A percentile compares a stretch with the other conserved stretches of the same genome.
Conservation (phyloP, 805 yeast genomes). For the Allodekkera sacchari region DNA sequence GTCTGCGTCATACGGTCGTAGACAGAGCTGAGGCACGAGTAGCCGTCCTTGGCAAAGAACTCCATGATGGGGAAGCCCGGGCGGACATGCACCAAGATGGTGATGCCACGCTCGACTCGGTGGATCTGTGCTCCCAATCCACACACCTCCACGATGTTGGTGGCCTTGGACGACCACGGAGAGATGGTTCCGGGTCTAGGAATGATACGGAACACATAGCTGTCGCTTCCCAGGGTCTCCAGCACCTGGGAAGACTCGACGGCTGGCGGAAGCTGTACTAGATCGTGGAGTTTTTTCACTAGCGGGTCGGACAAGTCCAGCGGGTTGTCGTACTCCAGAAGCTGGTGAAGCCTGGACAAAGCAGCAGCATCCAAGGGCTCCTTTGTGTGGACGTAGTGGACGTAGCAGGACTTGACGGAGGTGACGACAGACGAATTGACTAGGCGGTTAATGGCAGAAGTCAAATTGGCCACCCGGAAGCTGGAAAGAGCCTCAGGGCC, state of each 20-base stretch:
- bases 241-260: slow-evolving; percentile 10
- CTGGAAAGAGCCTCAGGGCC: slow-evolving; percentile 89
- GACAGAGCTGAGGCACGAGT: slow-evolving; percentile 56
- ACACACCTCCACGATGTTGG: slow-evolving; percentile 85
- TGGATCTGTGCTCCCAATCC: slow-evolving; percentile 65
- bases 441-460: slow-evolving; percentile 62
- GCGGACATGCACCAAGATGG: slow-evolving; percentile 62
- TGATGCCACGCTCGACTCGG: slow-evolving; percentile 87
- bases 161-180: slow-evolving; percentile 99
- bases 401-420: slow-evolving; percentile 63
- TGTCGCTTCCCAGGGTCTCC: slow-evolving; percentile 28
- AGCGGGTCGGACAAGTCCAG: slow-evolving; percentile 41
- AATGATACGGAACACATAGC: slow-evolving; percentile 62
- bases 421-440: slow-evolving; percentile 61
- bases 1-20: slow-evolving; percentile 94
- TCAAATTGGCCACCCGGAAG: slow-evolving; percentile 71
- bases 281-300: slow-evolving; percentile 12
- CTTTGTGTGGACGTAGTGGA: slow-evolving; percentile 73
- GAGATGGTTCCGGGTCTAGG: slow-evolving; percentile 97
- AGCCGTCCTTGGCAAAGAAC: slow-evolving; percentile 39
- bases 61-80: slow-evolving; percentile 62
- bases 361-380: slow-evolving; percentile 32
- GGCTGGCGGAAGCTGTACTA: slow-evolving; percentile 23
- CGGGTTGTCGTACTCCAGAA: slow-evolving; percentile 69
- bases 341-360: slow-evolving; percentile 40